A percentile compares a stretch with the other conserved stretches of the same genome.
Evolutionary conservation across 2,329 filamentous ascomycete genomes (phyloP).

Genomic region (Bipolaris zeicola): DNA sequence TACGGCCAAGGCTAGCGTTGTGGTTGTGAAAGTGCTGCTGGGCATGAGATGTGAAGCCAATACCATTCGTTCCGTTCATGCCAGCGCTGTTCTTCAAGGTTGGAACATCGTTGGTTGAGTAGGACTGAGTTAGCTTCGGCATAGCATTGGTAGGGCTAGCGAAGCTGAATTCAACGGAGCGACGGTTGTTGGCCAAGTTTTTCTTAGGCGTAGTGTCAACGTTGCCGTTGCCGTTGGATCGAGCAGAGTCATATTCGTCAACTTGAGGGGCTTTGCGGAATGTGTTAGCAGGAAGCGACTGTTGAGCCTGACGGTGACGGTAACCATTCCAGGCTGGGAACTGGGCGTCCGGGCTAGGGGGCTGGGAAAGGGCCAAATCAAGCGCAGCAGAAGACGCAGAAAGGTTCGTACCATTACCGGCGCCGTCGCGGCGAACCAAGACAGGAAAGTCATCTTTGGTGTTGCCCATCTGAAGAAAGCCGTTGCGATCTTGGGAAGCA

Average conservation of each 20-base stretch:
- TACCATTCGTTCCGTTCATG: constrained; percentile 46
- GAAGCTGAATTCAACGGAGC: constrained; percentile 55
- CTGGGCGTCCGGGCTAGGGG: constrained; percentile 64
- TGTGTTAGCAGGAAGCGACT: constrained; percentile 63
- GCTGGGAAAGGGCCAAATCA: constrained; percentile 75
- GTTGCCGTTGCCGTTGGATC: constrained; percentile 49
- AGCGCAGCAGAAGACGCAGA: constrained; percentile 81
- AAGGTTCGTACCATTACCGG: constrained; percentile 66
- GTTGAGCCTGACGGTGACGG: constrained; percentile 69
- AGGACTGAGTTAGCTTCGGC: constrained; percentile 83
- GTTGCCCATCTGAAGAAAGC: constrained; percentile 72
- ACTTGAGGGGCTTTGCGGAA: constrained; percentile 50
- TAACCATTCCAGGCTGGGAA: constrained; percentile 65
- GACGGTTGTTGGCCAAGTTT: constrained; percentile 49
- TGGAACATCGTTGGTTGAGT: constrained; percentile 86
- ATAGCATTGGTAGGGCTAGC: constrained; percentile 65
- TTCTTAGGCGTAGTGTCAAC: constrained; percentile 51
- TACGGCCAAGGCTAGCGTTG: constrained; percentile 80
- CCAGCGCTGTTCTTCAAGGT: constrained; percentile 75
- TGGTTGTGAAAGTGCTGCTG: constrained; percentile 70
- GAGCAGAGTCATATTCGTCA: constrained; percentile 44
- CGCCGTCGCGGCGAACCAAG: constrained; percentile 68
- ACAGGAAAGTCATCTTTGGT: constrained; percentile 88
- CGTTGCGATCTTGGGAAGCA: constrained; percentile 69
- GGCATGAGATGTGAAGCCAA: constrained; percentile 56